phyloP scores from a whole-genome alignment of 2,329 filamentous ascomycete species.

The Alternaria viburni region DNA sequence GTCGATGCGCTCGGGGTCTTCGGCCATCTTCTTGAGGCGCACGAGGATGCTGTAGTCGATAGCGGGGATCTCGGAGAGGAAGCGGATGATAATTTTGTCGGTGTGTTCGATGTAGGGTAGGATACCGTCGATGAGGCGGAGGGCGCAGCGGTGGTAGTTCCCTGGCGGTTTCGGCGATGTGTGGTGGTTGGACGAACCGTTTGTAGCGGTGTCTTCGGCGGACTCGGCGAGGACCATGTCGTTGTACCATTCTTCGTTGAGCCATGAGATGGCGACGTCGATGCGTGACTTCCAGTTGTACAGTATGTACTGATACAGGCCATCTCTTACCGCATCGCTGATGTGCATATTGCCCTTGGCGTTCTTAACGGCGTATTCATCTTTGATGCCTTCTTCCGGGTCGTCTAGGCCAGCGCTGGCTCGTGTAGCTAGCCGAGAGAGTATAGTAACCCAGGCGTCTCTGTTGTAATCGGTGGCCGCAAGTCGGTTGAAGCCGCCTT shows the following conservation, averaged over 20 bases:
- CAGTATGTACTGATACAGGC: conserved; percentile 82
- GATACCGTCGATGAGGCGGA: conserved; percentile 86
- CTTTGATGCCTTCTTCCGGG: conserved; percentile 67
- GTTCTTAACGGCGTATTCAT: conserved; percentile 56
- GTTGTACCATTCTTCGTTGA: conserved; percentile 98
- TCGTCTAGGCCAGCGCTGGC: conserved; percentile 74
- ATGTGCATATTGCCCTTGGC: conserved; percentile 55
- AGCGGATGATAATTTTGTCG: conserved; percentile 88
- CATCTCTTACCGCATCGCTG: conserved; percentile 75
- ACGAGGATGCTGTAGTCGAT: conserved; percentile 75
- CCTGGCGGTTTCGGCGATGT: conserved; percentile 37
- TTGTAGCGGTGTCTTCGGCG: conserved; percentile 26
- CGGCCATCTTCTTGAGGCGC: conserved; percentile 69
- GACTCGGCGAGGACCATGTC: conserved; percentile 67
- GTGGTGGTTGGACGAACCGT: conserved; percentile 55
- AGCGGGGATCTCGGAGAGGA: conserved; percentile 88
- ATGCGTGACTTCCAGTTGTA: conserved; percentile 91
- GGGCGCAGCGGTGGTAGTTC: conserved; percentile 80
- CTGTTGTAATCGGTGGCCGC: conserved; percentile 84
- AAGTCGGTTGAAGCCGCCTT: conserved; percentile 79
- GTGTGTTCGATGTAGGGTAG: conserved; percentile 88
- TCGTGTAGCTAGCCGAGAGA: conserved; percentile 84
- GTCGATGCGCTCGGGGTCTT: conserved; percentile 68
- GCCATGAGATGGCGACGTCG: conserved; percentile 88
- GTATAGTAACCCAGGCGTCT: conserved; percentile 89